A percentile compares a stretch with the other conserved stretches of the same genome.
These are phyloP conservation scores for Teratosphaeriaceae sp. DNA, from an alignment of 2,329 filamentous ascomycete genomes.

Conservation along the genomic window DNA sequence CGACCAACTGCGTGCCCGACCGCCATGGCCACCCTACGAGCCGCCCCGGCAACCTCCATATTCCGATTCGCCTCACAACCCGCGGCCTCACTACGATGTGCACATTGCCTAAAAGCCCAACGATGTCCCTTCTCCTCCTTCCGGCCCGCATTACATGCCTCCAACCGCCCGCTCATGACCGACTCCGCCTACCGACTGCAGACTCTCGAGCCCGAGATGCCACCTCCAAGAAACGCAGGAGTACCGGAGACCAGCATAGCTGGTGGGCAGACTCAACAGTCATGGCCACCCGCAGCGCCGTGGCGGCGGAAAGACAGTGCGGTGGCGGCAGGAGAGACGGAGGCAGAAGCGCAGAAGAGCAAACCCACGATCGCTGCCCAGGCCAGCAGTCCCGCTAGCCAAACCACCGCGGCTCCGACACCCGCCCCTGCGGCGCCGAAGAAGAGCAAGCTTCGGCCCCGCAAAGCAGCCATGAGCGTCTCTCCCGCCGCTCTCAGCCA, in stretches of 20 bases:
- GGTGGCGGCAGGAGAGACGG: constrained; percentile 45
- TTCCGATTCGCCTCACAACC: constrained; percentile 31
- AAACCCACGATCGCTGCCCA: constrained; percentile 35
- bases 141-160: constrained; percentile 37
- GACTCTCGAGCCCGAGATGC: constrained; percentile 49
- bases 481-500: constrained; percentile 75
- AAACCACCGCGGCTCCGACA: constrained; percentile 32
- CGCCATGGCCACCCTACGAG: constrained; percentile 25
- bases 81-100: constrained; percentile 28
- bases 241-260: constrained; percentile 57
- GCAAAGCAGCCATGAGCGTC: constrained; percentile 87
- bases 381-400: too few species aligned
- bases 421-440: constrained; percentile 45
- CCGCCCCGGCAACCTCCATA: constrained; percentile 25
- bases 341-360: constrained; percentile 61
- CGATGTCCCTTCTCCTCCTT: constrained; percentile 40
- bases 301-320: constrained; percentile 32
- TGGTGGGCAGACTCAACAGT: constrained; percentile 41
- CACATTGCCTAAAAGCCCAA: constrained; percentile 35
- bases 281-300: constrained; percentile 43
- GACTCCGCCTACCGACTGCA: constrained; percentile 59
- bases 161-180: constrained; percentile 57
- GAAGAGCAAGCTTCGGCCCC: constrained; percentile 64
- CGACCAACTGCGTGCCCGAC: too few species aligned
- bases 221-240: constrained; percentile 52